These are phyloP conservation scores for Microsporum audouinii DNA, from an alignment of 2,329 filamentous ascomycete genomes.

Conservation along the genomic window DNA sequence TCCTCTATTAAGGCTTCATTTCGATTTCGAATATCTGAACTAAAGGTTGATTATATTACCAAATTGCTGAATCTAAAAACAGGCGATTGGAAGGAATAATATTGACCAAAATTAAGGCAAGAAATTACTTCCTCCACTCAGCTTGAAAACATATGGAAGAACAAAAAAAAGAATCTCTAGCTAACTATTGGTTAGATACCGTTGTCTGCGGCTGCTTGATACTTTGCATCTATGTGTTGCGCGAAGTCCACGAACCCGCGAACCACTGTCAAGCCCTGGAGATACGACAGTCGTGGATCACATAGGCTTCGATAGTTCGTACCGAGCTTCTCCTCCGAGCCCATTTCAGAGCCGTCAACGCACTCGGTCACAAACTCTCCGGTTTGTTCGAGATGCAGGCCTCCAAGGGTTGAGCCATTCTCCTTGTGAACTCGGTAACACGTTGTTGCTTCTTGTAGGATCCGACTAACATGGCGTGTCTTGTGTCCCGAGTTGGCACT, in stretches of 20 bases:
- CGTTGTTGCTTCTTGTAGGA: slow-evolving; percentile 1
- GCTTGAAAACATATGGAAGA: neutral
- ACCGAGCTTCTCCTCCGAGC: slow-evolving; percentile 4
- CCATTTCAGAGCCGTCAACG: neutral
- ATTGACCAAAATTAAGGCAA: neutral
- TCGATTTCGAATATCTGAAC: neutral
- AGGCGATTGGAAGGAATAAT: neutral
- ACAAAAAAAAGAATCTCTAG: neutral
- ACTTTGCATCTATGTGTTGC: neutral
- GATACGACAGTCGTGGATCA: slow-evolving; percentile 4
- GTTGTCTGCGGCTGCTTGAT: neutral
- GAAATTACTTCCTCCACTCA: neutral
- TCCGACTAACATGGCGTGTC: slow-evolving; percentile 1
- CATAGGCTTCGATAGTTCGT: slow-evolving; percentile 3
- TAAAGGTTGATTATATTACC: neutral
- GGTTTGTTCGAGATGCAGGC: slow-evolving; percentile 5
- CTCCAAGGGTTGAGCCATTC: neutral
- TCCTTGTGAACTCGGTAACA: slow-evolving; percentile 1
- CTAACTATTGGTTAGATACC: neutral
- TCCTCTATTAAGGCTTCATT: neutral
- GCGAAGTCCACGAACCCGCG: slow-evolving; percentile 4
- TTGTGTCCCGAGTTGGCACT: neutral
- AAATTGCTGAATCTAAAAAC: neutral
- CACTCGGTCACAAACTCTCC: slow-evolving; percentile 5
- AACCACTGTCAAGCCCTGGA: slow-evolving; percentile 1